A percentile compares a stretch with the other conserved stretches of the same genome.
Conservation (phyloP, 495 filamentous ascomycete genomes). For the Friedmanniomyces simplex region DNA sequence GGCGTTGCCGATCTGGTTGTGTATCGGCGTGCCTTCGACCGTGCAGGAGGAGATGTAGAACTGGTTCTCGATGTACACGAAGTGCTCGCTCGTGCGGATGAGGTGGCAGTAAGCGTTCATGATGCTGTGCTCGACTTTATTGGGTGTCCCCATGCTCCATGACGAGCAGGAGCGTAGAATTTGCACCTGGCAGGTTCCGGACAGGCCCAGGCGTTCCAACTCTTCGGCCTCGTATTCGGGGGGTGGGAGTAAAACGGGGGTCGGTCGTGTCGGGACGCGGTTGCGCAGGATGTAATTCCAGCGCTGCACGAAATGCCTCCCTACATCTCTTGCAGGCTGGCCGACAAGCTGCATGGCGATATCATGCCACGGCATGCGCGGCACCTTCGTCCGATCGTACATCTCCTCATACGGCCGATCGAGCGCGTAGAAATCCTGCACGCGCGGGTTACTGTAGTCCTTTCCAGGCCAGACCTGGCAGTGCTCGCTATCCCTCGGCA, state of each 20-base stretch:
- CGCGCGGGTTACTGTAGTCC: slow-evolving; percentile 94
- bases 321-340: slow-evolving; percentile 88
- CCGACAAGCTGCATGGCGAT: slow-evolving; percentile 98
- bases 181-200: slow-evolving; percentile 91
- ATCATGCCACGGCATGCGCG: slow-evolving; percentile 98
- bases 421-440: slow-evolving; percentile 87
- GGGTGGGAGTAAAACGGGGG: slow-evolving; percentile 84
- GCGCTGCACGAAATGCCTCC: slow-evolving; percentile 93
- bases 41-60: slow-evolving; percentile 96
- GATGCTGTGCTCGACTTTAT: slow-evolving; percentile 81
- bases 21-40: slow-evolving; percentile 73
- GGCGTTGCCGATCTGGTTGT: slow-evolving; percentile 91
- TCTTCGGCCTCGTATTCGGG: slow-evolving; percentile 82
- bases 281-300: slow-evolving; percentile 98
- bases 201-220: slow-evolving; percentile 74
- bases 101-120: slow-evolving; percentile 91
- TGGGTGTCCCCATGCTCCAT: slow-evolving; percentile 85
- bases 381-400: slow-evolving; percentile 82
- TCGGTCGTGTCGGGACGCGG: slow-evolving; percentile 85
- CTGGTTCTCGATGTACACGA: slow-evolving; percentile 98
- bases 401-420: slow-evolving; percentile 98
- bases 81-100: slow-evolving; percentile 91
- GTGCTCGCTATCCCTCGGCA: slow-evolving; percentile 79
- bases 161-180: slow-evolving; percentile 80
- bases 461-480: slow-evolving; percentile 97